phyloP scores from a whole-genome alignment of 495 filamentous ascomycete genomes.

The Daldinia vernicosa region DNA sequence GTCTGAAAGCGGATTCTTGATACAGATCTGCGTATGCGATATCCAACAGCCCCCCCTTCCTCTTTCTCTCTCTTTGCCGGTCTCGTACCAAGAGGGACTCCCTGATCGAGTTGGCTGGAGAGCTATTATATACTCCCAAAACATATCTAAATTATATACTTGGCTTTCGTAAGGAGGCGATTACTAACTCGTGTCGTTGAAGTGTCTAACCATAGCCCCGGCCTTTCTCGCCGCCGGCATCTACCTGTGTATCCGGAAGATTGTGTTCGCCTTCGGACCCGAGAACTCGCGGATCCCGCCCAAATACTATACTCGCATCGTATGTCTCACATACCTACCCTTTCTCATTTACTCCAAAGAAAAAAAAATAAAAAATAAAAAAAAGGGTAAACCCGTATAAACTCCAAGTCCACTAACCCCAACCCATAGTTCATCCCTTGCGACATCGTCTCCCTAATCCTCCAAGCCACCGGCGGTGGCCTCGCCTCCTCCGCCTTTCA shows the following conservation, averaged over 20 bases:
- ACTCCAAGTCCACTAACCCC: neutral
- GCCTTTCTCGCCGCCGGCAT: constrained; percentile 71
- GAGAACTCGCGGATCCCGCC: constrained; percentile 70
- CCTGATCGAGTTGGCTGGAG: neutral
- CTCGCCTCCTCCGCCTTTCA: constrained; percentile 62
- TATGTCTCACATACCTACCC: constrained; percentile 30
- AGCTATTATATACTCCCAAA: too few species aligned
- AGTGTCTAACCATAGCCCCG: constrained; percentile 68
- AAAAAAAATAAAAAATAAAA: neutral
- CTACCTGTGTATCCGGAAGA: constrained; percentile 68
- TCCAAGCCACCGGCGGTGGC: constrained; percentile 70
- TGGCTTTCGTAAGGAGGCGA: neutral
- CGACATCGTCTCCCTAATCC: constrained; percentile 69
- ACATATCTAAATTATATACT: too few species aligned
- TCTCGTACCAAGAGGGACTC: neutral
- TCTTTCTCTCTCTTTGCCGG: neutral
- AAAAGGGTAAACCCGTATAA: neutral
- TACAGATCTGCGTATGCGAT: constrained; percentile 60
- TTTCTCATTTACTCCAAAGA: constrained; percentile 38
- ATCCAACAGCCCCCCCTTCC: neutral
- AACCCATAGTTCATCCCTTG: constrained; percentile 61
- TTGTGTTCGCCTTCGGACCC: constrained; percentile 67
- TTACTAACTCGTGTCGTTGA: neutral
- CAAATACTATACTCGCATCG: constrained; percentile 57
- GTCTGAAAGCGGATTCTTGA: constrained; percentile 54